Percentiles rank a stretch among this genome's conserved stretches.
These are phyloP conservation scores for Raffaelea arxii DNA, from an alignment of 2,329 filamentous ascomycete species.

Conservation along the genomic window DNA sequence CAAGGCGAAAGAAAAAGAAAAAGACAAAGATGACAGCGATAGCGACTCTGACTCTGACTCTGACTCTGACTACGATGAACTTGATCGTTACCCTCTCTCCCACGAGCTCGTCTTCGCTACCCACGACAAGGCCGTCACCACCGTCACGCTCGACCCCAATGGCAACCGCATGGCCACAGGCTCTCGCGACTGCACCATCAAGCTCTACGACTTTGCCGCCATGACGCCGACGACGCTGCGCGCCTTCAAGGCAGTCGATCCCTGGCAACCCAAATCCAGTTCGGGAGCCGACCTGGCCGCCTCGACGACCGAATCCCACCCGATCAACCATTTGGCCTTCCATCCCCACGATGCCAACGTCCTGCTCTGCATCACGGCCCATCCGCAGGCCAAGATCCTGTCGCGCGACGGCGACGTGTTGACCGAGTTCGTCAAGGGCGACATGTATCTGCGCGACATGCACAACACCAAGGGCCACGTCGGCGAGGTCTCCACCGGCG, in stretches of 20 bases:
- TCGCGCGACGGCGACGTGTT: slow-evolving; percentile 79
- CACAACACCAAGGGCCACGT: slow-evolving; percentile 96
- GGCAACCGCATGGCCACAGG: slow-evolving; percentile 82
- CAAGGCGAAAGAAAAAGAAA: slow-evolving; percentile 14
- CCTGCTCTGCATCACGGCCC: slow-evolving; percentile 79
- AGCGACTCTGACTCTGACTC: slow-evolving; percentile 28
- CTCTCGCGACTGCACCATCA: slow-evolving; percentile 82
- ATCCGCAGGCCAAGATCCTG: slow-evolving; percentile 82
- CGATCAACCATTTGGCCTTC: slow-evolving; percentile 79
- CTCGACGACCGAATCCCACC: no score
- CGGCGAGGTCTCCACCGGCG: slow-evolving; percentile 78
- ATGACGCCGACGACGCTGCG: slow-evolving; percentile 93
- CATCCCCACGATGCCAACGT: slow-evolving; percentile 70
- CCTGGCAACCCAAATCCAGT: slow-evolving; percentile 63
- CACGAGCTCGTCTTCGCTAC: slow-evolving; percentile 91
- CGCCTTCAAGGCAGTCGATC: slow-evolving; percentile 87
- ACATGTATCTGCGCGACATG: slow-evolving; percentile 98
- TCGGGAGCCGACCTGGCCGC: slow-evolving; percentile 65
- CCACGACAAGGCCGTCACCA: slow-evolving; percentile 79
- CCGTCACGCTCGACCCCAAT: slow-evolving; percentile 72
- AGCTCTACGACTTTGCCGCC: slow-evolving; percentile 88
- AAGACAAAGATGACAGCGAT: slow-evolving; percentile 26
- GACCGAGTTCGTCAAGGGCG: slow-evolving; percentile 88
- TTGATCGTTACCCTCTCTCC: slow-evolving; percentile 83
- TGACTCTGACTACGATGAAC: slow-evolving; percentile 57